phyloP scores from a whole-genome alignment of 306 rosid species.

The Astragalus glycyphyllos region DNA sequence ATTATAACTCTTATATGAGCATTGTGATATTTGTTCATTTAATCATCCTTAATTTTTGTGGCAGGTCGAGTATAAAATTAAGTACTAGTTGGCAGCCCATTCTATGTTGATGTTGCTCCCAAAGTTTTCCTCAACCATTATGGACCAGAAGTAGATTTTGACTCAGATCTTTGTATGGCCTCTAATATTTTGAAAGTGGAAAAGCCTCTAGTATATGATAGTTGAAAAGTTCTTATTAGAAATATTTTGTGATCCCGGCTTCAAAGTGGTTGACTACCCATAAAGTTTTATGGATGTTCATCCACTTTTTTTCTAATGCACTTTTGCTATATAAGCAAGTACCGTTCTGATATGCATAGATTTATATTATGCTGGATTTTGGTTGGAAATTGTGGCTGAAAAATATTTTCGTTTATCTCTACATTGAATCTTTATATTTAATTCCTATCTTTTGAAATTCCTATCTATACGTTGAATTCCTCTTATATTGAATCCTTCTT shows the following conservation, averaged over 20 bases:
- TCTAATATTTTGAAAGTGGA: slow-evolving; percentile 39
- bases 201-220: slow-evolving; percentile 77
- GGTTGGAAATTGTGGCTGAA: too few species aligned
- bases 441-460: too few species aligned
- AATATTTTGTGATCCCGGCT: slow-evolving; percentile 80
- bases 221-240: slow-evolving; percentile 82
- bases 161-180: slow-evolving; percentile 98
- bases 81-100: slow-evolving; percentile 97
- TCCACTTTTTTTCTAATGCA: slow-evolving; percentile 32
- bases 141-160: slow-evolving; percentile 97
- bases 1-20: too few species aligned
- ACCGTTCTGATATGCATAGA: slow-evolving; percentile 19
- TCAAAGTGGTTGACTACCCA: slow-evolving; percentile 85
- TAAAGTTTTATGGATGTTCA: slow-evolving; percentile 83
- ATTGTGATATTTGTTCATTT: too few species aligned
- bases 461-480: too few species aligned
- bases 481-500: too few species aligned
- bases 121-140: slow-evolving; percentile 95
- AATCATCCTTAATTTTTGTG: too few species aligned
- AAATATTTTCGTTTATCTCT: too few species aligned
- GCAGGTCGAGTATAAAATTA: slow-evolving; percentile 89
- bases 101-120: slow-evolving; percentile 96
- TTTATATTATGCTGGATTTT: too few species aligned
- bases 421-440: too few species aligned
- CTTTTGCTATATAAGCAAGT: slow-evolving; percentile 32